Percentiles rank a stretch among this genome's conserved stretches.
These are phyloP conservation scores for Avena sativa DNA, from an alignment of 176 grass and related monocot species.

Conservation along the genomic window DNA sequence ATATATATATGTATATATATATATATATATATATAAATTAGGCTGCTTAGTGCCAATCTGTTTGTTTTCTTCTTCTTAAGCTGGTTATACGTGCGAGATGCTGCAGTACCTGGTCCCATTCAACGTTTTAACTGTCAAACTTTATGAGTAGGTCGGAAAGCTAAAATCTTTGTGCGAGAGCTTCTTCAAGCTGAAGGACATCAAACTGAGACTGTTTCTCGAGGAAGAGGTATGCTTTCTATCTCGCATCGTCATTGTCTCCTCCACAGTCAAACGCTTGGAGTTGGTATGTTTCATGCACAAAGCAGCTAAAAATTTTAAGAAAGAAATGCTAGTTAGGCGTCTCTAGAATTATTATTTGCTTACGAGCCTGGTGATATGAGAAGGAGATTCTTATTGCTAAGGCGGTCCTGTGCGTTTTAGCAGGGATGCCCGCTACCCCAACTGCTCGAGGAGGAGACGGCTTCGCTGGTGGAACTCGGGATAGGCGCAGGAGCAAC, in stretches of 20 bases:
- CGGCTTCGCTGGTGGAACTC: conserved; percentile 68
- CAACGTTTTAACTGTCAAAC: not conserved
- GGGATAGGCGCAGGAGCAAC: conserved; percentile 63
- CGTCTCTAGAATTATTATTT: not conserved
- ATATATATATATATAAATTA: not conserved
- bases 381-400: not conserved
- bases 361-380: not conserved
- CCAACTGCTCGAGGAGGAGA: conserved; percentile 75
- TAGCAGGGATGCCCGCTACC: conserved; percentile 72
- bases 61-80: not conserved
- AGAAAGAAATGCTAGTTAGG: not conserved
- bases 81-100: conserved; percentile 10
- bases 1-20: not conserved
- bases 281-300: not conserved
- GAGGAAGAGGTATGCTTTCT: conserved; percentile 73
- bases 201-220: conserved; percentile 75
- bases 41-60: not conserved
- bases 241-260: not conserved
- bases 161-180: conserved; percentile 82
- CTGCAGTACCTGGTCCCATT: not conserved
- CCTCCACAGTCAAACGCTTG: not conserved
- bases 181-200: conserved; percentile 91
- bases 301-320: not conserved
- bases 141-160: conserved; percentile 65
- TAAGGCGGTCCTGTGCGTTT: not conserved